These are phyloP conservation scores for Pisolithus thermaeus DNA, from an alignment of 1,284 basidiomycete species.

Conservation along the genomic window DNA sequence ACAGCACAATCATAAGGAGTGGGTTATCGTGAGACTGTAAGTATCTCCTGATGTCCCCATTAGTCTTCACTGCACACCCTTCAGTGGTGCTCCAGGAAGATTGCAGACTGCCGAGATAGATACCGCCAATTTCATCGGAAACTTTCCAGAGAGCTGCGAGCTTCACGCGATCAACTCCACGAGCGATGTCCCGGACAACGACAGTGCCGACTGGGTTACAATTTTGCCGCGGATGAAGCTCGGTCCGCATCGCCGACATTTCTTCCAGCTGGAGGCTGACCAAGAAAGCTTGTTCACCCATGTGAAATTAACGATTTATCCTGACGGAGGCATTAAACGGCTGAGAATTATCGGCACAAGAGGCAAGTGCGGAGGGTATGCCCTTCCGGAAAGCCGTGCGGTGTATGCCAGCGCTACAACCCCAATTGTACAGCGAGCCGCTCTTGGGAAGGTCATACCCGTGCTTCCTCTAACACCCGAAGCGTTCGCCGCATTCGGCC, in stretches of 20 bases:
- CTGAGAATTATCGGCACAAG: slow-evolving; percentile 77
- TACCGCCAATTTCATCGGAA: slow-evolving; percentile 94
- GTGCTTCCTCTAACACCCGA: slow-evolving; percentile 78
- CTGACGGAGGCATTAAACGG: slow-evolving; percentile 95
- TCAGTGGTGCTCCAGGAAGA: slow-evolving; percentile 61
- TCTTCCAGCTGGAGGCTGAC: slow-evolving; percentile 73
- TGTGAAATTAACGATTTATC: slow-evolving; percentile 84
- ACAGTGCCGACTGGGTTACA: slow-evolving; percentile 59
- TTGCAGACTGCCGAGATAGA: slow-evolving; percentile 85
- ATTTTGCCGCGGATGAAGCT: slow-evolving; percentile 77
- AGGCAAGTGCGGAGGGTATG: slow-evolving; percentile 16
- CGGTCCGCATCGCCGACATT: slow-evolving; percentile 88
- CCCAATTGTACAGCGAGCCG: slow-evolving; percentile 1
- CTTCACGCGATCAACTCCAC: slow-evolving; percentile 59
- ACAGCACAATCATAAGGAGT: slow-evolving; percentile 77
- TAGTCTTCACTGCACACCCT: slow-evolving; percentile 3
- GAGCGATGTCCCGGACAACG: slow-evolving; percentile 36
- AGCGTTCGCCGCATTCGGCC: slow-evolving; percentile 77
- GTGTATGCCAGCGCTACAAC: slow-evolving; percentile 4
- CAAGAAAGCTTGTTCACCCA: slow-evolving; percentile 67
- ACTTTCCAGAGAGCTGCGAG: slow-evolving; percentile 90
- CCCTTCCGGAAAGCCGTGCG: slow-evolving; percentile 4
- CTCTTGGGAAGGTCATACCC: slow-evolving; percentile 39
- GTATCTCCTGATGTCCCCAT: slow-evolving; percentile 20
- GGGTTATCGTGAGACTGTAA: slow-evolving; percentile 86